phyloP scores from a whole-genome alignment of 129 eudicot genomes.

The Flaveria ramosissima region DNA sequence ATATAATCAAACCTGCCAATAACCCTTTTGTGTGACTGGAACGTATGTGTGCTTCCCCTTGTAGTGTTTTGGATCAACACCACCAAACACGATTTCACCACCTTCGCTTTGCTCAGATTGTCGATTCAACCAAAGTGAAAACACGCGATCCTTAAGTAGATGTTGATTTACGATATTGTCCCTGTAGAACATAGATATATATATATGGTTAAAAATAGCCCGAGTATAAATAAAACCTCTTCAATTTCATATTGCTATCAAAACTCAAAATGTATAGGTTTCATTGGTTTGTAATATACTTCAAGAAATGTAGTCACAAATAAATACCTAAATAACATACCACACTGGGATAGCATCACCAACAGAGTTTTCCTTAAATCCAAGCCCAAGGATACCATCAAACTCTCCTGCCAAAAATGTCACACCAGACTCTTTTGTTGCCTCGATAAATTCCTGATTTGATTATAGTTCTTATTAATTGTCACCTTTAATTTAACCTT shows the following conservation, averaged over 20 bases:
- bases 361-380: conserved; percentile 38
- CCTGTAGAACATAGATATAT: conserved; percentile 17
- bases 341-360: conserved; percentile 60
- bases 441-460: conserved; percentile 63
- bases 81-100: conserved; percentile 38
- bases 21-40: conserved; percentile 33
- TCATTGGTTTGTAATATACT: too few species aligned
- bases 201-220: background rate
- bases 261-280: too few species aligned
- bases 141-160: conserved; percentile 59
- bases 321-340: conserved; percentile 32
- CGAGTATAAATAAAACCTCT: background rate
- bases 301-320: background rate
- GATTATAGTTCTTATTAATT: background rate
- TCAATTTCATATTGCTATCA: background rate
- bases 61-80: conserved; percentile 31
- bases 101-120: conserved; percentile 52
- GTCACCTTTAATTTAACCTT: background rate
- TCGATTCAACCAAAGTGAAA: conserved; percentile 81
- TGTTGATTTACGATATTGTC: conserved; percentile 72
- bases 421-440: conserved; percentile 48
- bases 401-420: conserved; percentile 51
- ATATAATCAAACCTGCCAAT: conserved; percentile 29
- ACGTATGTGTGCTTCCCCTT: conserved; percentile 31
- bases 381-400: conserved; percentile 43